Percentiles rank a stretch among this genome's conserved stretches.
Evolutionary conservation across 1,139 yeast species (phyloP).

Genomic region (Yamadazyma trypodendri): DNA sequence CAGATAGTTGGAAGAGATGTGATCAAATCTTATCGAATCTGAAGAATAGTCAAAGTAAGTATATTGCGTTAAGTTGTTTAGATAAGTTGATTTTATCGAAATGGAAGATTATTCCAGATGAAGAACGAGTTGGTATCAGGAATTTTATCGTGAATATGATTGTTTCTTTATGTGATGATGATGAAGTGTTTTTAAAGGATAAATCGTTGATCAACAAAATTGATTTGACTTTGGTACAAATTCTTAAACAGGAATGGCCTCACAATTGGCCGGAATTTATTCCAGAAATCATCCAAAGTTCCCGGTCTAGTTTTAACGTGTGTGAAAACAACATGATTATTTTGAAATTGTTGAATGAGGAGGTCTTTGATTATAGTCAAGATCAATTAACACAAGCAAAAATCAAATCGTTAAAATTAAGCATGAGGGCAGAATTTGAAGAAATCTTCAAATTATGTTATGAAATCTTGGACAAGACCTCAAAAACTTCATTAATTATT

Average conservation of each 20-base stretch:
- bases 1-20: conserved; percentile 94
- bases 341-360: conserved; percentile 85
- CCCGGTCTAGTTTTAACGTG: conserved; percentile 83
- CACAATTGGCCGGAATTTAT: conserved; percentile 97
- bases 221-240: conserved; percentile 89
- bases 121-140: conserved; percentile 85
- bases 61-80: conserved; percentile 84
- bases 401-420: conserved; percentile 74
- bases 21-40: conserved; percentile 84
- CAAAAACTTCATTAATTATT: conserved; percentile 74
- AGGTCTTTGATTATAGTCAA: conserved; percentile 89
- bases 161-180: conserved; percentile 85
- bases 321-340: conserved; percentile 98
- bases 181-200: conserved; percentile 68
- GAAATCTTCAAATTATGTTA: conserved; percentile 91
- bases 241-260: conserved; percentile 98
- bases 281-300: conserved; percentile 86
- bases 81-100: conserved; percentile 87
- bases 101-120: conserved; percentile 90
- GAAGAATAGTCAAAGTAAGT: conserved; percentile 81
- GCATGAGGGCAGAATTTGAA: conserved; percentile 87
- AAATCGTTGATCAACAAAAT: conserved; percentile 88
- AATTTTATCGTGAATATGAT: conserved; percentile 91
- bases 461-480: conserved; percentile 87
- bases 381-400: conserved; percentile 97